phyloP scores from a whole-genome alignment of 2,329 filamentous ascomycete genomes.

The Trichophyton simii region DNA sequence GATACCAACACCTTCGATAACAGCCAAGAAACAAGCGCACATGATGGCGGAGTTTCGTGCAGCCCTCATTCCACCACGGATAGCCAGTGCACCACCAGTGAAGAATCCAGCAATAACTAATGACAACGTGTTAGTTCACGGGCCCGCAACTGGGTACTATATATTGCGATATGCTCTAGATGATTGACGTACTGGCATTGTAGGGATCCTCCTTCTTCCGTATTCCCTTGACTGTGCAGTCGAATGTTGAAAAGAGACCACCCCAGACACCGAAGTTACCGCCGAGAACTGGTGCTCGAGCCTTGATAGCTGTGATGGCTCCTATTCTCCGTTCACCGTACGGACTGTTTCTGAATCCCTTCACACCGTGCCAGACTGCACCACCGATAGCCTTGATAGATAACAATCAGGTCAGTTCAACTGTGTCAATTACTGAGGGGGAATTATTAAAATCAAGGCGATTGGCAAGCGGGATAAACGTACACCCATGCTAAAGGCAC shows the following conservation, averaged over 20 bases:
- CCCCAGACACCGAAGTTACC: slow-evolving; percentile 99
- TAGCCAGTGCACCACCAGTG: slow-evolving; percentile 80
- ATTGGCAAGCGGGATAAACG: slow-evolving; percentile 26
- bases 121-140: neutral
- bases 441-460: neutral
- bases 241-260: slow-evolving; percentile 87
- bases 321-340: slow-evolving; percentile 93
- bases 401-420: slow-evolving; percentile 6
- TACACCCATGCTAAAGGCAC: slow-evolving; percentile 94
- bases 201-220: slow-evolving; percentile 96
- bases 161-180: no score
- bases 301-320: slow-evolving; percentile 93
- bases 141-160: neutral
- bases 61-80: slow-evolving; percentile 82
- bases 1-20: slow-evolving; percentile 96
- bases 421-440: slow-evolving; percentile 2
- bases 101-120: slow-evolving; percentile 85
- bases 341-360: slow-evolving; percentile 79
- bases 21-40: slow-evolving; percentile 82
- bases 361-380: slow-evolving; percentile 92
- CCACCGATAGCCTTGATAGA: slow-evolving; percentile 54
- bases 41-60: slow-evolving; percentile 93
- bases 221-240: slow-evolving; percentile 90
- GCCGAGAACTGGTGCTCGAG: slow-evolving; percentile 85
- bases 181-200: slow-evolving; percentile 57